Evolutionary conservation across 129 eudicot species (phyloP), one percentile per base, ranked within the genome.

Genomic region (Pittosporum tobira): DNA sequence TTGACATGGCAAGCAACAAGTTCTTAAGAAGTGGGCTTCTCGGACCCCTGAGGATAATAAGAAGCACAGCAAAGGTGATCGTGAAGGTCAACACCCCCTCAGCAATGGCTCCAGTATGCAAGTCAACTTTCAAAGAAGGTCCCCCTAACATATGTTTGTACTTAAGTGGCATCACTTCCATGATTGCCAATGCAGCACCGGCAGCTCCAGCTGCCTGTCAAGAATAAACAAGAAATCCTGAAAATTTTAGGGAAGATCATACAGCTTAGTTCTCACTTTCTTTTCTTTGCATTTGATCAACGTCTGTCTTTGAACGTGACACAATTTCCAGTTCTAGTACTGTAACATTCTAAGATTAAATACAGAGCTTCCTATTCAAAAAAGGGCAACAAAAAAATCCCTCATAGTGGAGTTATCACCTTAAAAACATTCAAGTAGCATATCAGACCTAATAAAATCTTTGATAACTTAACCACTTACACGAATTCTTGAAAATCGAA

Each of bases 31-130:
- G 37, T 19, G 69, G 57, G 62, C 67, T 84, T n/a, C 38, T 76
- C 61, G 94, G 95, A 31, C 94, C 93, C 75, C 58, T 80, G n/a
- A 82, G 61, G 45, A 85, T 58, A 34, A 89, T 77, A 40, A 27
- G 24, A n/a, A 89, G 94, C 70, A 85, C 88, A 15, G 68, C 70
- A 67, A 89, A 72, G 38, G 78, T 82, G 43, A 80, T 82, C 11
- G 70, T 24, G 37, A 85, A 85, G 23, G 97, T 85, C 75, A 89
- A 68, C 51, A 89, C 72, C 30, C 94, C 86, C 70, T 85, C 97
- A 2, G 97, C 93, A 59, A 82, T 67, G 8, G 95, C 97, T 57
- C 95, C 97, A 0, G 95, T 89, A 53, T 89, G 95, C 72, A 77
- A 22, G 69, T 85, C 97, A 44, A 89, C 97, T 77, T 89, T 82